Conservation (phyloP, 345 rosid species). For the Theobroma cacao region DNA sequence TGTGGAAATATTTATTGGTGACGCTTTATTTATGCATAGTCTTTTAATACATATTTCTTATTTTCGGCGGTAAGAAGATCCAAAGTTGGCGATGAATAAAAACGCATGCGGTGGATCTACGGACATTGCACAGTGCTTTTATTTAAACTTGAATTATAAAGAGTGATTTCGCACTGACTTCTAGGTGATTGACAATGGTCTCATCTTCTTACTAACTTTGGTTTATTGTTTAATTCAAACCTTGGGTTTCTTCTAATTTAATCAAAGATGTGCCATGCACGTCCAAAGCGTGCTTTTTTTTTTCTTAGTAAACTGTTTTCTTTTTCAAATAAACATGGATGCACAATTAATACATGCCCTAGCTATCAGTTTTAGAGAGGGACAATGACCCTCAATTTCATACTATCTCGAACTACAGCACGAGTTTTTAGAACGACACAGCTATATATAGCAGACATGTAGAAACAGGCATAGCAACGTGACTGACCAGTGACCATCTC, state of each 20-base stretch:
- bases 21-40: no score
- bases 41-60: not conserved
- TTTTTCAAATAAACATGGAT: not conserved
- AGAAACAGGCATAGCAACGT: no score
- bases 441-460: not conserved
- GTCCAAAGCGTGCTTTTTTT: not conserved
- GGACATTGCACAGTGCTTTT: not conserved
- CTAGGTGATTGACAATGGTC: not conserved
- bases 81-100: not conserved
- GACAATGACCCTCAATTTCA: conserved; percentile 3
- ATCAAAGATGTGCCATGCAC: not conserved
- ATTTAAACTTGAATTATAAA: not conserved
- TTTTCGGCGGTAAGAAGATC: not conserved
- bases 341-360: not conserved
- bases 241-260: not conserved
- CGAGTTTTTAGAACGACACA: not conserved
- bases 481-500: no score
- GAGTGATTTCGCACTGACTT: not conserved
- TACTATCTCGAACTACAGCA: not conserved
- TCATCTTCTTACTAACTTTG: not conserved
- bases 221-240: not conserved
- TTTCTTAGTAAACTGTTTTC: no score
- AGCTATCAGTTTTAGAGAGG: not conserved
- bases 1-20: no score
- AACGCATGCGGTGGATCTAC: not conserved